These are phyloP conservation scores for Hypoxylon sp. DNA, from an alignment of 2,329 filamentous ascomycete species.

Conservation along the genomic window DNA sequence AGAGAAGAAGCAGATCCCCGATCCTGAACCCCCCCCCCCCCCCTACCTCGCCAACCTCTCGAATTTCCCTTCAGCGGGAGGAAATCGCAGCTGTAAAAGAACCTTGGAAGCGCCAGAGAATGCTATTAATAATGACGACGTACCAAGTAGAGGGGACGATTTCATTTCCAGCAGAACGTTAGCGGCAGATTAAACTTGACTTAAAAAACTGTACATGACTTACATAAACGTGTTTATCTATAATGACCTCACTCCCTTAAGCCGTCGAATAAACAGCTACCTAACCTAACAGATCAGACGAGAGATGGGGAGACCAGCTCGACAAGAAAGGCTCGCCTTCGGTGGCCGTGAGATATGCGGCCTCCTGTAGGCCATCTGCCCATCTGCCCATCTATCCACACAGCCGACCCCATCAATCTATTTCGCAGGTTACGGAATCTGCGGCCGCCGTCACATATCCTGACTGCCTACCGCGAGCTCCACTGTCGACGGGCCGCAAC, in stretches of 20 bases:
- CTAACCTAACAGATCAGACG: neutral
- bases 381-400: slow-evolving; percentile 17
- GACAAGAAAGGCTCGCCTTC: slow-evolving; percentile 1
- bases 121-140: slow-evolving; percentile 35
- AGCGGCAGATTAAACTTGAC: slow-evolving; percentile 3
- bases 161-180: slow-evolving; percentile 13
- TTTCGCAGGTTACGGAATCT: slow-evolving; percentile 30
- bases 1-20: slow-evolving; percentile 24
- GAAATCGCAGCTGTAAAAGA: too few species aligned
- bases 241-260: slow-evolving; percentile 13
- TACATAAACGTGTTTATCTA: neutral
- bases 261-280: too few species aligned
- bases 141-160: slow-evolving; percentile 9
- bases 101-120: too few species aligned
- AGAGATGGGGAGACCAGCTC: neutral
- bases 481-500: slow-evolving; percentile 33
- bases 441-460: slow-evolving; percentile 33
- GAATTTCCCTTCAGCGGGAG: slow-evolving; percentile 27
- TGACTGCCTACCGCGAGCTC: slow-evolving; percentile 25
- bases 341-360: slow-evolving; percentile 26
- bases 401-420: slow-evolving; percentile 32
- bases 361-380: slow-evolving; percentile 5
- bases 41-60: slow-evolving; percentile 37
- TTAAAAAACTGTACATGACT: too few species aligned
- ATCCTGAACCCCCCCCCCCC: too few species aligned